Base-by-base conservation (phyloP, 1,139 yeast species). In the Yamadazyma pseudoaaseri region DNA sequence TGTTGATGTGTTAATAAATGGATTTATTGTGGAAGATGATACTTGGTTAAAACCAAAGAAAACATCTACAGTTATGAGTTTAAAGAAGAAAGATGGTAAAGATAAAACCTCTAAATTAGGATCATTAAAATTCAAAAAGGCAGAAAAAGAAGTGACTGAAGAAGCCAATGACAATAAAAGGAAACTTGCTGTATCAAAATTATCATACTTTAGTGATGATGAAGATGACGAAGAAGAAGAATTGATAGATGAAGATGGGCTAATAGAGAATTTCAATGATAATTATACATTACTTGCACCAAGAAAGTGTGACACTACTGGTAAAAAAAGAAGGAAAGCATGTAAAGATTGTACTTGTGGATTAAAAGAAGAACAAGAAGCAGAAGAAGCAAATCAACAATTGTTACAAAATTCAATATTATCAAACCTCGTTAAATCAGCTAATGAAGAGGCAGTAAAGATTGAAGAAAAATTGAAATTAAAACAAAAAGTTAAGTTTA, bases 301-400 rank as follows among this genome's bases (percentile, higher is more conserved):
- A 11, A 60, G 65, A 39, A 62, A 65, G 43, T 76, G 81, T 51
- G 73, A 66, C 43, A 67, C 73, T 20, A 63, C 59, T 27, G 90
- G 92, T 12, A 76, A 79, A 37, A 76, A 73, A 54, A 73, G 90
- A 60, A 79, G 85, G 65, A 83, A 75, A 60, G 95, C 98, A 0
- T 94, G 99, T 67, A 92, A 89, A 62, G 97, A 92, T 60, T 94
- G 98, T 60, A 84, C 97, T 0, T 94, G 99, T 68, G 98, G 98
- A 6, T 72, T 92, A 45, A 87, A 83, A 48, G 98, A 92, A 57
- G 61, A 74, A 38, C 89, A 83, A 58, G 89, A 79, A 41, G 54
- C 51, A 30, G 81, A 73, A 45, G 76, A 73, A 42, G 47, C 52
- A 48, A 69, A 62, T 49, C 81, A 76, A 48, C 65, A 73, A 48